Evolutionary conservation across 31 red algal species (phyloP).

Genomic region (Porphyra umbilicalis): DNA sequence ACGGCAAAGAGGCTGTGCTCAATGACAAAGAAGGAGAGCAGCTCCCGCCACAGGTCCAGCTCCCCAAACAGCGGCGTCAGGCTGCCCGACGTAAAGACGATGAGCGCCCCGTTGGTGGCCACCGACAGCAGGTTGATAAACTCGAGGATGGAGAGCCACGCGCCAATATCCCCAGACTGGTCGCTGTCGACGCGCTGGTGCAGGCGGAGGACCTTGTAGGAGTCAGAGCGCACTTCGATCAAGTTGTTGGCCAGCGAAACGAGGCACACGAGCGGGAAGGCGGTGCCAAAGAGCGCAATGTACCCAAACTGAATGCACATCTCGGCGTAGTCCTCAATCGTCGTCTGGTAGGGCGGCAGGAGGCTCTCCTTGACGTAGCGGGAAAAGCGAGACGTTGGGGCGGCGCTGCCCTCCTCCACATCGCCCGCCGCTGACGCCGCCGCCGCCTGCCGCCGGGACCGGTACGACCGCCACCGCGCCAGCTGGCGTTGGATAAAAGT

Average conservation of each 20-base stretch:
- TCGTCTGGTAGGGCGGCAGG: constrained; percentile 23
- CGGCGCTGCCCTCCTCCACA: neutral
- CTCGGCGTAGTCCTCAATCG: constrained; percentile 69
- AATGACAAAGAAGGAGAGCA: constrained; percentile 57
- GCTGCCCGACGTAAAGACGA: constrained; percentile 58
- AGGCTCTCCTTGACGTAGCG: constrained; percentile 35
- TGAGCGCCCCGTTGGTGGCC: constrained; percentile 43
- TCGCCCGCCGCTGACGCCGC: neutral
- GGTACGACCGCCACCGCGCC: constrained; percentile 3
- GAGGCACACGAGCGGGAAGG: constrained; percentile 49
- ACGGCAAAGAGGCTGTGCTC: constrained; percentile 64
- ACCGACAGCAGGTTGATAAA: constrained; percentile 53
- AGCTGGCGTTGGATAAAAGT: constrained; percentile 20
- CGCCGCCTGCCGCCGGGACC: neutral
- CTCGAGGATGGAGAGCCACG: constrained; percentile 66
- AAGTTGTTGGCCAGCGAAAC: constrained; percentile 49
- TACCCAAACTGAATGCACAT: constrained; percentile 66
- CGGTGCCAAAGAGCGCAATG: constrained; percentile 45
- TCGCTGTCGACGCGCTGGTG: constrained; percentile 48
- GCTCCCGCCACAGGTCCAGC: constrained; percentile 19
- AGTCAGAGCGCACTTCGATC: constrained; percentile 56
- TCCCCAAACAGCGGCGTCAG: constrained; percentile 17
- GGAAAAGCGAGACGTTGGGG: neutral
- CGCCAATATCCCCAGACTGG: constrained; percentile 72
- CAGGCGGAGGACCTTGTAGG: constrained; percentile 50